Evolutionary conservation across 345 rosid species (phyloP), one percentile per base, ranked within the genome.

Genomic region (Crucihimalaya himalaica): DNA sequence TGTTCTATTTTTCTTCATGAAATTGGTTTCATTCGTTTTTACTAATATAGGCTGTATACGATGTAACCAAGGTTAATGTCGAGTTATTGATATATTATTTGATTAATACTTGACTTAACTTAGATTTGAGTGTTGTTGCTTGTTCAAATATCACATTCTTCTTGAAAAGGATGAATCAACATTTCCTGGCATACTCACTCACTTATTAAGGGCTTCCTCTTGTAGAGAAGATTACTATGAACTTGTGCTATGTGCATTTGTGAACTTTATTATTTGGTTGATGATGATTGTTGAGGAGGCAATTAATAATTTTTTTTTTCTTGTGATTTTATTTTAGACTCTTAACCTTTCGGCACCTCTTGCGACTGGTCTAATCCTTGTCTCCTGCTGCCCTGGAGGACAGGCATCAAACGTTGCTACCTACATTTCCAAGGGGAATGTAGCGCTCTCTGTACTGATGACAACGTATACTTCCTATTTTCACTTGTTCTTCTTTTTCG

Each of bases 311-410:
- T n/a, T n/a, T n/a, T n/a, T n/a, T n/a, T n/a, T n/a, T n/a, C n/a
- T n/a, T n/a, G n/a, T n/a, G n/a, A n/a, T n/a, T 67, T 80, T 66
- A 45, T 54, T 78, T 62, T 85, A 94, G 99, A 68, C 79, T 61
- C 83, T 94, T 42, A 91, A 94, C 84, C 86, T 91, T 50, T 91
- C 97, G 8, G 99, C 97, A 46, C 96, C 97, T 53, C 98, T 94
- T 73, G 97, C 98, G 3, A 91, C 97, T 72, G 97, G 97, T 70
- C 93, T 94, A 74, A 94, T 94, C 73, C 71, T 94, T 75, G 98
- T 91, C 57, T 94, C 98, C 19, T 94, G 98, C 84, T 94, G 98
- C 81, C 97, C 98, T 45, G 97, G 96, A 63, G 98, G 97, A 73
- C 97, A 94, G 81, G 97, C 98, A 8, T 94, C 97, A 6, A 94